A percentile compares a stretch with the other conserved stretches of the same genome.
phyloP scores from a whole-genome alignment of 129 eudicot genomes.

The Oenanthe sinensis region DNA sequence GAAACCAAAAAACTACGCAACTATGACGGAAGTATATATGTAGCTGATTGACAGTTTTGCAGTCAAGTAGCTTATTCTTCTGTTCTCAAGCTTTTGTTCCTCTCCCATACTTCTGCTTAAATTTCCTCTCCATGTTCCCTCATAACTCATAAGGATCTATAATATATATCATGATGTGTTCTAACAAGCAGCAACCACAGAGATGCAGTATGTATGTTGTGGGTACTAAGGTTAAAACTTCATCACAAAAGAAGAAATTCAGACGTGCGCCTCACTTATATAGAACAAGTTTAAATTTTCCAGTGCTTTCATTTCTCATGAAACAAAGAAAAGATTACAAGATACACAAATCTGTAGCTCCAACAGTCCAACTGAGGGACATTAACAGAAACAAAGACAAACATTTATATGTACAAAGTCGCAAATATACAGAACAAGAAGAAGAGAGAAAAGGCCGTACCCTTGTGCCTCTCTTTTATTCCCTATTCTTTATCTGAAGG shows the following conservation, averaged over 20 bases:
- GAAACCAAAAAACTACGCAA: too few relatives aligned
- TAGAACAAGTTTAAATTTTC: neutral
- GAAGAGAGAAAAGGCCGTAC: neutral
- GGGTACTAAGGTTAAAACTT: too few relatives aligned
- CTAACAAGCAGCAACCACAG: too few relatives aligned
- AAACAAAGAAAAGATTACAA: neutral
- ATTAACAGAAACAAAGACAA: neutral
- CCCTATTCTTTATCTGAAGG: neutral
- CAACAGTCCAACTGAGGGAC: neutral
- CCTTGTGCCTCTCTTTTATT: neutral
- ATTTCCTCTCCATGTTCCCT: too few relatives aligned
- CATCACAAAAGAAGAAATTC: constrained; percentile 35
- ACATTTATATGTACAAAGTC: neutral
- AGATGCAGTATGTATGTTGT: too few relatives aligned
- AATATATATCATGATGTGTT: too few relatives aligned
- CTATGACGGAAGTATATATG: too few relatives aligned
- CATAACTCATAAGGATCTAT: too few relatives aligned
- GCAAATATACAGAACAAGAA: neutral
- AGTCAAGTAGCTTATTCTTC: too few relatives aligned
- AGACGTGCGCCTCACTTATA: neutral
- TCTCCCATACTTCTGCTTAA: too few relatives aligned
- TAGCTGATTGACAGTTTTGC: too few relatives aligned
- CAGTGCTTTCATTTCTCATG: neutral
- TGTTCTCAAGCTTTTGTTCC: too few relatives aligned
- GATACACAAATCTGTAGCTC: neutral